A percentile compares a stretch with the other conserved stretches of the same genome.
These are phyloP conservation scores for Senna siamea DNA, from an alignment of 306 rosid genomes.

Conservation along the genomic window DNA sequence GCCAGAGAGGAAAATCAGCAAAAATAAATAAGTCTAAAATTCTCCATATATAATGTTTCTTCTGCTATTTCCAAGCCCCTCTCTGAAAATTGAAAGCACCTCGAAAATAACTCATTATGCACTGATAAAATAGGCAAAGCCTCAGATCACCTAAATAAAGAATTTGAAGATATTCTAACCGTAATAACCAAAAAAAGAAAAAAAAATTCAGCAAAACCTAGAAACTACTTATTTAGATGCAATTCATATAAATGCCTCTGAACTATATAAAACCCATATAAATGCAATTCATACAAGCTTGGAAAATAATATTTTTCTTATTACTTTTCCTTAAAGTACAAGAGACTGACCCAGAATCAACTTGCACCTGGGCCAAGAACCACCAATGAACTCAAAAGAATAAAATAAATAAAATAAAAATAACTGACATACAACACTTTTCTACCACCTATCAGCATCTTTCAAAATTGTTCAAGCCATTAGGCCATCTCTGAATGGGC, in stretches of 20 bases:
- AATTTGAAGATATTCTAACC: no score
- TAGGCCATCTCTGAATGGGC: constrained; percentile 36
- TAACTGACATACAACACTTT: constrained; percentile 43
- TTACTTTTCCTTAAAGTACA: constrained; percentile 41
- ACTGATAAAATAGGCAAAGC: no score
- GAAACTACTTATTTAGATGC: not conserved
- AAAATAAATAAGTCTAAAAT: no score
- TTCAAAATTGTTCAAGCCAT: constrained; percentile 62
- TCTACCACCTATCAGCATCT: constrained; percentile 45
- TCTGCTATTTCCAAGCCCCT: not conserved
- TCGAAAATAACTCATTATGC: constrained; percentile 11
- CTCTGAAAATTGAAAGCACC: not conserved
- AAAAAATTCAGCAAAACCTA: not conserved
- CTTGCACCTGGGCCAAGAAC: constrained; percentile 47
- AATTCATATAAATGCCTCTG: constrained; percentile 4
- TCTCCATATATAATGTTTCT: no score
- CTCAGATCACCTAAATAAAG: no score
- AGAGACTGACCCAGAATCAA: constrained; percentile 45
- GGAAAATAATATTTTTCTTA: constrained; percentile 22
- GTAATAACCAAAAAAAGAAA: no score
- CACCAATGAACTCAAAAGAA: constrained; percentile 45
- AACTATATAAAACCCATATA: constrained; percentile 25
- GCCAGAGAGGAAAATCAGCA: no score
- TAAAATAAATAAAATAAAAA: constrained; percentile 28
- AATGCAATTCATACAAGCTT: constrained; percentile 39